Evolutionary conservation across 2,329 filamentous ascomycete species (phyloP).

Genomic region (Cladophialophora exuberans): DNA sequence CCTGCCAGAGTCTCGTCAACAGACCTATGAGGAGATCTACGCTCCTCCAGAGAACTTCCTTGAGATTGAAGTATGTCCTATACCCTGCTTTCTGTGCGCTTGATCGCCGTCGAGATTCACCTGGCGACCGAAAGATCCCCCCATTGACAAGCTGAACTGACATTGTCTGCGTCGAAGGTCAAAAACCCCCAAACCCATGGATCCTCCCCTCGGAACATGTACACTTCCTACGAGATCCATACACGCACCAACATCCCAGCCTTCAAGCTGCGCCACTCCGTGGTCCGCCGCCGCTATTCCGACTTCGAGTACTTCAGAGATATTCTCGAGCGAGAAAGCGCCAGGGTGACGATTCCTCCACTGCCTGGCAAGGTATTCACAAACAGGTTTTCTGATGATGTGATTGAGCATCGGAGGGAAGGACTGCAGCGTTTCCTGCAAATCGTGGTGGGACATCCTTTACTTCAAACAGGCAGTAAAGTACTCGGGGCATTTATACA

Average conservation of each 20-base stretch:
- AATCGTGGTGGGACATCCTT: conserved; percentile 94
- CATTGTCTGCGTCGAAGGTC: conserved; percentile 61
- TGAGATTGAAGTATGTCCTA: conserved; percentile 72
- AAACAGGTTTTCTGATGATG: conserved; percentile 96
- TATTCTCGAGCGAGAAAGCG: conserved; percentile 92
- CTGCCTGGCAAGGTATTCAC: conserved; percentile 97
- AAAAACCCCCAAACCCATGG: conserved; percentile 92
- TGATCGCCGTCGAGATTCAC: not conserved
- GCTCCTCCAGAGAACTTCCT: conserved; percentile 98
- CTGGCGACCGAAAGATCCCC: not conserved
- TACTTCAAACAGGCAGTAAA: conserved; percentile 96
- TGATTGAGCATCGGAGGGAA: conserved; percentile 91
- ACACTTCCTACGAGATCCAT: conserved; percentile 98
- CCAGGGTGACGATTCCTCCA: conserved; percentile 86
- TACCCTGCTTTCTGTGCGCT: not conserved
- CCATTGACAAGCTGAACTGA: not conserved
- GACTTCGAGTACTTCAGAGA: conserved; percentile 99
- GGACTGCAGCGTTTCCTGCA: conserved; percentile 94
- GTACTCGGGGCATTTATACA: conserved; percentile 96
- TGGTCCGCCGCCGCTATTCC: conserved; percentile 90
- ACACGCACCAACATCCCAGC: conserved; percentile 98
- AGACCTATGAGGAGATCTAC: conserved; percentile 99
- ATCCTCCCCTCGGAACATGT: conserved; percentile 85
- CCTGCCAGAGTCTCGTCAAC: conserved; percentile 72
- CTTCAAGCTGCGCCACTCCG: conserved; percentile 90